Percentiles rank a stretch among this genome's conserved stretches.
Evolutionary conservation across 2,329 filamentous ascomycete species (phyloP).

Genomic region (Aaosphaeria arxii): DNA sequence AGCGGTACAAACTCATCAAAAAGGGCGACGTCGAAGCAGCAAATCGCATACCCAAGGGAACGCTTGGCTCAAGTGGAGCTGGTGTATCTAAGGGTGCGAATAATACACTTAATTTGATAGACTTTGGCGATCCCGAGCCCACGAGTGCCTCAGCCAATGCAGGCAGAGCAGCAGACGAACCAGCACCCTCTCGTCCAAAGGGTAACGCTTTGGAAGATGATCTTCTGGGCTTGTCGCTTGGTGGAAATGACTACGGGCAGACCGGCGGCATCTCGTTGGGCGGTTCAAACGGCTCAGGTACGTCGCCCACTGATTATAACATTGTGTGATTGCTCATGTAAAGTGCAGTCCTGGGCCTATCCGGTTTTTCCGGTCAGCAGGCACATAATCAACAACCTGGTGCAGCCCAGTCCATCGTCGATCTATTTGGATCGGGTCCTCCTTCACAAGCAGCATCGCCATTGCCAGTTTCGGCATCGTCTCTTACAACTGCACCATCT

Average conservation of each 20-base stretch:
- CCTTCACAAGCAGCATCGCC: conserved; percentile 46
- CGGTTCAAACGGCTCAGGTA: conserved; percentile 43
- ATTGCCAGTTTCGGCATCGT: conserved; percentile 28
- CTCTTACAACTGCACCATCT: conserved; percentile 35
- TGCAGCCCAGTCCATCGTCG: conserved; percentile 52
- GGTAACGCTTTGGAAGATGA: conserved; percentile 80
- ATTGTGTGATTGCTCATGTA: background rate
- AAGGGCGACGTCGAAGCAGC: conserved; percentile 87
- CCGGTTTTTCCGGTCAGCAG: conserved; percentile 25
- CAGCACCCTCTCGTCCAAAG: conserved; percentile 46
- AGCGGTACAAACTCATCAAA: conserved; percentile 93
- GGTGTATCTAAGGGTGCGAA: conserved; percentile 63
- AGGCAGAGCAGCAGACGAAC: conserved; percentile 22
- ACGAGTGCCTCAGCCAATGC: conserved; percentile 39
- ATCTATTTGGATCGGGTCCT: conserved; percentile 51
- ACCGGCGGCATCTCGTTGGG: conserved; percentile 82
- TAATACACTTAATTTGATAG: conserved; percentile 88
- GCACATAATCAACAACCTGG: conserved; percentile 39
- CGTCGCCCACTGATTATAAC: background rate
- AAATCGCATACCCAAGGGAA: conserved; percentile 78
- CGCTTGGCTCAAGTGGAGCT: conserved; percentile 63
- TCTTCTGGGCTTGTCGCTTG: conserved; percentile 79
- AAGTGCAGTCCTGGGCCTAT: conserved; percentile 27
- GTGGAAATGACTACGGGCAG: conserved; percentile 65
- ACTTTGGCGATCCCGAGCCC: conserved; percentile 72